Base-by-base conservation (phyloP, 371 early-diverging fungal species). In the Mucor sp. region DNA sequence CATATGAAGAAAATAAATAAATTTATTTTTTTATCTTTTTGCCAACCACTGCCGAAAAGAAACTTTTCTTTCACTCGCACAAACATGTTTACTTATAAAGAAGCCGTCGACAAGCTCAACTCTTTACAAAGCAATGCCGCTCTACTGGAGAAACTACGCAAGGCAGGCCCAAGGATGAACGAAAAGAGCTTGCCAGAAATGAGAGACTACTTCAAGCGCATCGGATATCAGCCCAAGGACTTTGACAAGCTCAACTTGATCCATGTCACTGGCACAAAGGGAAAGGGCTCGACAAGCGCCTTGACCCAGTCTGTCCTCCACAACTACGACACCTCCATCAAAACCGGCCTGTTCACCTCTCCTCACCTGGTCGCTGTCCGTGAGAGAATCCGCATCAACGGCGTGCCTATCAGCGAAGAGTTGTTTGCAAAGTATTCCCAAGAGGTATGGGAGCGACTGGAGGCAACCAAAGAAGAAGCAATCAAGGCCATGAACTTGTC, bases 381-480 rank as follows among this genome's bases (percentile, higher is more conserved):
- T 30, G 99, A 99, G 75, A 87, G 99, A 30, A 97, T 99, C 63
- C 86, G 96, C 50, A 93, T 98, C 74, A 86, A 97, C 72, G 97
- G 98, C 0, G 73, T 60, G 21, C 96, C 97, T 4, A 76, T 99
- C 4, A 81, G 86, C 11, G 83, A 89, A 57, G 88, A 89, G 2
- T 17, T 68, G 32, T 98, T 97, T 85, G 88, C 94, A 8, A 85
- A 91, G 69, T 93, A 97, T 77, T 96, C 96, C 60, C 93, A 91
- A 76, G 86, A 94, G 27, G 89, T 91, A 6, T 96, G 93, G 93
- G 89, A 95, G 67, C 79, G 82, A 57, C 71, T 92, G 8, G 87
- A 89, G 27, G 72, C 69, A 23, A 85, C 86, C 9, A 85, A 87
- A 64, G 74, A 72, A 37, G 77, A 84, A 50, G 72, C 76, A 6